A percentile compares a stretch with the other conserved stretches of the same genome.
Evolutionary conservation across 768 basidiomycete genomes (phyloP).

Genomic region (Russula vinacea): DNA sequence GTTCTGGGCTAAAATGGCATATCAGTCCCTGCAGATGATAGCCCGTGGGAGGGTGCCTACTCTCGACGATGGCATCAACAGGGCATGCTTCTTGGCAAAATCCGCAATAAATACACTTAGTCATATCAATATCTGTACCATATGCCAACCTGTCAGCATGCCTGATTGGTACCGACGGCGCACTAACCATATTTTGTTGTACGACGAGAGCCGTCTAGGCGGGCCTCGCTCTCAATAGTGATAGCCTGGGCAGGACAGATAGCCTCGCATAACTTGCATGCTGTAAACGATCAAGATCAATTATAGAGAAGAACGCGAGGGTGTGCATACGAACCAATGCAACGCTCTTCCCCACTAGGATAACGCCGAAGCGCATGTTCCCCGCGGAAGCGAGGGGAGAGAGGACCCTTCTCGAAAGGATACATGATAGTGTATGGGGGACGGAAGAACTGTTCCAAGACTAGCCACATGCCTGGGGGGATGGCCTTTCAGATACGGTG

Average conservation of each 20-base stretch:
- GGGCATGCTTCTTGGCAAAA: constrained; percentile 99
- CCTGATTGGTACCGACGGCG: not conserved
- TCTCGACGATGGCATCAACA: constrained; percentile 99
- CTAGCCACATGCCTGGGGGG: constrained; percentile 93
- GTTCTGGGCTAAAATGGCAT: constrained; percentile 71
- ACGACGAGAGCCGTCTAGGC: constrained; percentile 90
- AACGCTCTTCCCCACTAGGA: constrained; percentile 96
- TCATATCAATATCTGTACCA: constrained; percentile 93
- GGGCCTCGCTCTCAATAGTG: constrained; percentile 97
- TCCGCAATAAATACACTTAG: constrained; percentile 99
- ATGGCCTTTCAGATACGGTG: constrained; percentile 26
- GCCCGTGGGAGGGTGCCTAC: constrained; percentile 46
- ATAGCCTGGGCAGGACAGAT: constrained; percentile 99
- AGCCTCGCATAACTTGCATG: constrained; percentile 98
- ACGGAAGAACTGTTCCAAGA: constrained; percentile 85
- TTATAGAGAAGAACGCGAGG: not conserved
- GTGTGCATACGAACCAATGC: constrained; percentile 73
- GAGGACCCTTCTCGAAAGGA: constrained; percentile 96
- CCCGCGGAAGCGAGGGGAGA: constrained; percentile 96
- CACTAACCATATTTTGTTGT: constrained; percentile 92
- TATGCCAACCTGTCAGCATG: not conserved
- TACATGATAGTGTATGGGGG: constrained; percentile 99
- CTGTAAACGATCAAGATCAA: constrained; percentile 42
- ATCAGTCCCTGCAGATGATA: not conserved
- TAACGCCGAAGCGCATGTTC: constrained; percentile 97